phyloP scores from a whole-genome alignment of 495 filamentous ascomycete species.

The Daldinia bambusicola region DNA sequence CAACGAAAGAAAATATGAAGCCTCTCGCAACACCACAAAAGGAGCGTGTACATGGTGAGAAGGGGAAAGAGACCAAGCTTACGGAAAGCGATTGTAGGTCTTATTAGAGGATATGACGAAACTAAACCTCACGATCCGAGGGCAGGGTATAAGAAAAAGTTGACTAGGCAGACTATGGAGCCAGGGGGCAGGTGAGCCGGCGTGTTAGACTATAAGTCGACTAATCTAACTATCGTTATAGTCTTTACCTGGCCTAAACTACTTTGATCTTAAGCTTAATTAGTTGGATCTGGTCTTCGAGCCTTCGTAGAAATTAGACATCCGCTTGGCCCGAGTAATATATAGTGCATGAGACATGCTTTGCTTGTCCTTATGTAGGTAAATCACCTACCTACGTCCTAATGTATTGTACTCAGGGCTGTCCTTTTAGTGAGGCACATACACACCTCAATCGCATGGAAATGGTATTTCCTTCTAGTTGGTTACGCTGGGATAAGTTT shows the following conservation, averaged over 20 bases:
- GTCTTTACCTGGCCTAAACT: neutral
- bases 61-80: neutral
- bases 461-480: neutral
- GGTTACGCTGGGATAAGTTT: too few relatives aligned
- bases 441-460: neutral
- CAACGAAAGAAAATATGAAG: neutral
- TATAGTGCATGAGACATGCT: neutral
- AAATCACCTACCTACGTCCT: neutral
- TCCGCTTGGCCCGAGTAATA: neutral
- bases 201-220: neutral
- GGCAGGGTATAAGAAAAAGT: neutral
- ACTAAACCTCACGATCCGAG: neutral
- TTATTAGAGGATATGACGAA: slow-evolving; percentile 1
- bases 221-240: neutral
- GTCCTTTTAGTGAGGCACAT: neutral
- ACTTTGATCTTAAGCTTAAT: neutral
- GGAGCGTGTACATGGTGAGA: neutral
- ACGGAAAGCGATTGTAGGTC: neutral
- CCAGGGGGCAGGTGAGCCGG: neutral
- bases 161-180: neutral
- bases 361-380: neutral
- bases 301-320: neutral
- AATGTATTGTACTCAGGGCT: neutral
- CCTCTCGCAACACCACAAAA: neutral
- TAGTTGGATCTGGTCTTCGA: neutral